These are phyloP conservation scores for Cryphonectria carpinicola DNA, from an alignment of 2,329 filamentous ascomycete species.

Conservation along the genomic window DNA sequence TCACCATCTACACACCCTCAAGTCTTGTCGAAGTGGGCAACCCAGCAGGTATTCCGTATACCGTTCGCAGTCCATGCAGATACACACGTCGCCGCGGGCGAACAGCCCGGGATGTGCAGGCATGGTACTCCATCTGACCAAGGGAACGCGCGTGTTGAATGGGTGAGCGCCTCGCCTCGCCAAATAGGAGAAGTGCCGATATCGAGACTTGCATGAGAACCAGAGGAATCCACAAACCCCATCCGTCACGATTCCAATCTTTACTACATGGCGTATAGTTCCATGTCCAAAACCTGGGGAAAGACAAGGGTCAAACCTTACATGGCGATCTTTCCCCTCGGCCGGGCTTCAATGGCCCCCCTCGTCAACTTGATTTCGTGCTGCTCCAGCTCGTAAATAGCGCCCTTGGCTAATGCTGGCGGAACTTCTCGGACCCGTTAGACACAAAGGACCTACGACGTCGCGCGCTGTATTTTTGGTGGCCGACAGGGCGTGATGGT, in stretches of 20 bases:
- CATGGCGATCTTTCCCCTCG: neutral
- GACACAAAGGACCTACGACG: conserved; percentile 21
- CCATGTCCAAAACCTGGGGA: conserved; percentile 15
- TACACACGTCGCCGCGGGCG: neutral
- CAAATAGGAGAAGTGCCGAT: conserved; percentile 29
- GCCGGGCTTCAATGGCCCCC: neutral
- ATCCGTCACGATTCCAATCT: conserved; percentile 10
- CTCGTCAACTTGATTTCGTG: conserved; percentile 5
- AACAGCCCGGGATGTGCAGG: neutral
- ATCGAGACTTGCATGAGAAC: neutral
- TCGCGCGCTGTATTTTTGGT: neutral
- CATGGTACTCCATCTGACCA: neutral
- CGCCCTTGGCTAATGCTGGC: conserved; percentile 21
- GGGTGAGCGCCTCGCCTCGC: neutral
- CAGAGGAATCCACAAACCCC: neutral
- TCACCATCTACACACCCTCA: neutral
- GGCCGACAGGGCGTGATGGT: neutral
- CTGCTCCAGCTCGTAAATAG: conserved; percentile 26
- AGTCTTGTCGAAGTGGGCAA: neutral
- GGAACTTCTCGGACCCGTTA: conserved; percentile 5
- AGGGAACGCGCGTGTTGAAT: neutral
- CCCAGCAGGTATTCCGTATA: neutral
- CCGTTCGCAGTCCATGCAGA: neutral
- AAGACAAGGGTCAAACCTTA: conserved; percentile 9
- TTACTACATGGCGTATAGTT: conserved; percentile 2